Evolutionary conservation across 169 alveolate genomes (phyloP).

Genomic region (Plasmodium relictum): DNA sequence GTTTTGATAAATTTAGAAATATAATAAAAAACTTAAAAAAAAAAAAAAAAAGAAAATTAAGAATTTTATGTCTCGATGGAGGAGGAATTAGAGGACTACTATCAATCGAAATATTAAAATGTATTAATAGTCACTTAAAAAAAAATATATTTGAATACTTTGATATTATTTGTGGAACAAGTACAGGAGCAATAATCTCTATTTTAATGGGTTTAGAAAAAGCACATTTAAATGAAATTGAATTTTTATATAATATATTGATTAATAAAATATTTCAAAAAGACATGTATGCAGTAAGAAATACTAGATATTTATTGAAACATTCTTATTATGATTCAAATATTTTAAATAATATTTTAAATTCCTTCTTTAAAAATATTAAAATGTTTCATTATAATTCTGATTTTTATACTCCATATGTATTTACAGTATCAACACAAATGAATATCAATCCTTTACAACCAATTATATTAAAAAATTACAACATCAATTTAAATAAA

Average conservation of each 20-base stretch:
- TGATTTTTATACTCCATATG: constrained; percentile 86
- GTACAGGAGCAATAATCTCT: constrained; percentile 91
- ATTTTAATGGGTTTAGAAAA: constrained; percentile 87
- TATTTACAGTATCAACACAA: constrained; percentile 87
- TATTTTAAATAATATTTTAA: constrained; percentile 79
- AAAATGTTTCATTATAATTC: constrained; percentile 89
- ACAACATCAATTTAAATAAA: constrained; percentile 24
- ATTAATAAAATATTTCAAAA: constrained; percentile 85
- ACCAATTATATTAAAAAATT: constrained; percentile 87
- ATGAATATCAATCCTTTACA: constrained; percentile 84
- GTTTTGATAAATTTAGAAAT: constrained; percentile 55
- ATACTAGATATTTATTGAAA: constrained; percentile 83
- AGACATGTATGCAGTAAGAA: constrained; percentile 84
- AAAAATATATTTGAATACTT: constrained; percentile 86
- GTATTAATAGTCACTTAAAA: constrained; percentile 75
- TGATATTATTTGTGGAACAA: constrained; percentile 91
- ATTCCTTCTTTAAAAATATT: constrained; percentile 80
- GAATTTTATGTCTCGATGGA: constrained; percentile 89
- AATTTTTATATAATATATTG: constrained; percentile 83
- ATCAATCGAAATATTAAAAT: constrained; percentile 86
- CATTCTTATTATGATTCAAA: constrained; percentile 89
- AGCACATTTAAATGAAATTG: constrained; percentile 83
- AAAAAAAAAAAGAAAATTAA: constrained; percentile 80
- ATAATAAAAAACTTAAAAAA: constrained; percentile 58
- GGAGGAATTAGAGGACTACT: constrained; percentile 92